Conservation (phyloP, 2,329 filamentous ascomycete genomes). For the Alternaria brassicae region DNA sequence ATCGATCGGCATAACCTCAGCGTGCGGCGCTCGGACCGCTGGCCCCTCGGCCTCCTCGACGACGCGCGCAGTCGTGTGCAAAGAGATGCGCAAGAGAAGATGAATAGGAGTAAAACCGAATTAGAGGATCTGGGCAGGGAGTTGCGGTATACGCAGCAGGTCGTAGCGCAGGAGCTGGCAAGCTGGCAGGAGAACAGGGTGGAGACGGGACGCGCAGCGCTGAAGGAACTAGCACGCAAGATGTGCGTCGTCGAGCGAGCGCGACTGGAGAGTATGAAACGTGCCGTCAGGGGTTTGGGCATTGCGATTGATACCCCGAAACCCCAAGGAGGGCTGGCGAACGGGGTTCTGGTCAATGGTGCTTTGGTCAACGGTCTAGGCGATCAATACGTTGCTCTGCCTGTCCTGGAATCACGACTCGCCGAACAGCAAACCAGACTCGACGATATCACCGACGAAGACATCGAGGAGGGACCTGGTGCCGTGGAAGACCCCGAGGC, state of each 20-base stretch:
- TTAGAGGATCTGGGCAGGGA: slow-evolving; percentile 79
- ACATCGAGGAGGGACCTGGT: slow-evolving; percentile 23
- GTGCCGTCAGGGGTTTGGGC: slow-evolving; percentile 70
- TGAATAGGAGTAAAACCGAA: slow-evolving; percentile 72
- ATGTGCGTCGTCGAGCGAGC: slow-evolving; percentile 83
- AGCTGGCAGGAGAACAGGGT: slow-evolving; percentile 93
- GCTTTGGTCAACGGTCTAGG: neutral
- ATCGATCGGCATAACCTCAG: slow-evolving; percentile 81
- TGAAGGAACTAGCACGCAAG: slow-evolving; percentile 76
- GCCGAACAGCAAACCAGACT: slow-evolving; percentile 3
- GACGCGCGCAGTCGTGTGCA: slow-evolving; percentile 83
- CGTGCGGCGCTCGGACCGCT: slow-evolving; percentile 75
- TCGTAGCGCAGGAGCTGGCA: slow-evolving; percentile 88
- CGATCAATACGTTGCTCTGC: too few species aligned
- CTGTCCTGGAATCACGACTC: too few species aligned
- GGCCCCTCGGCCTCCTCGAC: slow-evolving; percentile 83
- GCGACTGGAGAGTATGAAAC: slow-evolving; percentile 78
- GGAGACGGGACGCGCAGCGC: slow-evolving; percentile 74
- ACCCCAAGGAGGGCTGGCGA: too few species aligned
- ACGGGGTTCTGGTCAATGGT: neutral
- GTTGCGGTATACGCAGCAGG: slow-evolving; percentile 89
- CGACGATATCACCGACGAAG: neutral
- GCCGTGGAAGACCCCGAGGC: slow-evolving; percentile 15
- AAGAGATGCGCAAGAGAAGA: slow-evolving; percentile 83
- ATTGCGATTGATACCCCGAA: neutral